Conservation (phyloP, 2,329 filamentous ascomycete species). For the Xylariales sp. region DNA sequence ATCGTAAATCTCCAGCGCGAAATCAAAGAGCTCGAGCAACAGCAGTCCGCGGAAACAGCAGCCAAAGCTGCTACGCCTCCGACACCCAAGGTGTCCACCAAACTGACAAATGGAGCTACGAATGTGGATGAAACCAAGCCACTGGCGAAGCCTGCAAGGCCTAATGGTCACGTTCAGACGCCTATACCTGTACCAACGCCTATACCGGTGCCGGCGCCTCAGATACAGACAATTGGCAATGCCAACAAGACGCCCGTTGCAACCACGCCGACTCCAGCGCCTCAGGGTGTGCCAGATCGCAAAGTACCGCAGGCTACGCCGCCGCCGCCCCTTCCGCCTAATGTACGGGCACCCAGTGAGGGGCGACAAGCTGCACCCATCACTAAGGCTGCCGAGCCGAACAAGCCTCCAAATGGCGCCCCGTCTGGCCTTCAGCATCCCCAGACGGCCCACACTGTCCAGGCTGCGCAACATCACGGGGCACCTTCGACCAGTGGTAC, state of each 20-base stretch:
- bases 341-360: slow-evolving; percentile 15
- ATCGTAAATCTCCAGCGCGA: slow-evolving; percentile 63
- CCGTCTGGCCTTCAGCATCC: slow-evolving; percentile 34
- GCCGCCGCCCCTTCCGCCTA: slow-evolving; percentile 17
- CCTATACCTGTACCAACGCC: too few relatives aligned
- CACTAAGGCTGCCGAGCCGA: slow-evolving; percentile 16
- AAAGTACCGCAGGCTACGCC: slow-evolving; percentile 16
- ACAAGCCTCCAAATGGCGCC: slow-evolving; percentile 14
- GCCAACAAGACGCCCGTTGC: slow-evolving; percentile 7
- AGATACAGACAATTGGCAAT: slow-evolving; percentile 5
- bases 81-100: slow-evolving; percentile 5
- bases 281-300: slow-evolving; percentile 18
- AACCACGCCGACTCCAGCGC: slow-evolving; percentile 10
- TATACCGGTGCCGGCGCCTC: slow-evolving; percentile 7
- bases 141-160: slow-evolving; percentile 9
- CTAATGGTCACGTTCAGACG: slow-evolving; percentile 15
- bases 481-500: slow-evolving; percentile 20
- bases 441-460: too few relatives aligned
- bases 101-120: slow-evolving; percentile 11
- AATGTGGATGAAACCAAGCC: slow-evolving; percentile 10
- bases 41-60: slow-evolving; percentile 19
- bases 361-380: slow-evolving; percentile 18
- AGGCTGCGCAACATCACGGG: slow-evolving; percentile 23
- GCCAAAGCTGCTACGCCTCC: slow-evolving; percentile 11
- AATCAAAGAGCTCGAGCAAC: slow-evolving; percentile 62